phyloP scores from a whole-genome alignment of 768 basidiomycete genomes.

The Hebeloma cylindrosporum region DNA sequence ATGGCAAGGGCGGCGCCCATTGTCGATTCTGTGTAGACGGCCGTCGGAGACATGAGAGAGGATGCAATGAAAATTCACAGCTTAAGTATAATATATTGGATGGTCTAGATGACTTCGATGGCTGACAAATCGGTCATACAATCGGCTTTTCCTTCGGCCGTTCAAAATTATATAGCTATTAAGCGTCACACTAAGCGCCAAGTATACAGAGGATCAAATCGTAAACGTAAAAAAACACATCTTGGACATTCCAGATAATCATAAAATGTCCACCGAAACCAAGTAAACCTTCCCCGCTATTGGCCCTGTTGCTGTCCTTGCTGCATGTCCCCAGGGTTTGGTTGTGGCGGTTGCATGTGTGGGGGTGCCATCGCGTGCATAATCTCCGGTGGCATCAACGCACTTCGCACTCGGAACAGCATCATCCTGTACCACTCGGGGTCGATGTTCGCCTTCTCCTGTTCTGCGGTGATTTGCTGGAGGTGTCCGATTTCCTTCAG shows the following conservation, averaged over 20 bases:
- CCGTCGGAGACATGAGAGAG: constrained; percentile 59
- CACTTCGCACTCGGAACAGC: constrained; percentile 73
- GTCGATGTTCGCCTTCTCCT: constrained; percentile 79
- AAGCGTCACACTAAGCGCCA: constrained; percentile 8
- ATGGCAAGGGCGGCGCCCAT: constrained; percentile 67
- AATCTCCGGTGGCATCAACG: constrained; percentile 61
- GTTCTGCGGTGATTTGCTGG: constrained; percentile 74
- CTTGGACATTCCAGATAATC: constrained; percentile 10
- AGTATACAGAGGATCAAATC: constrained; percentile 17
- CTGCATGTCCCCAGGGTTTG: constrained; percentile 39
- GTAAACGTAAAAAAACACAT: constrained; percentile 8
- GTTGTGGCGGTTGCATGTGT: constrained; percentile 41
- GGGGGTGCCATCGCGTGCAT: constrained; percentile 46
- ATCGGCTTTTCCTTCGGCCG: not conserved
- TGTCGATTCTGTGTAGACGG: constrained; percentile 38
- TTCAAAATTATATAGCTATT: not conserved
- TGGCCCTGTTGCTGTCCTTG: constrained; percentile 36
- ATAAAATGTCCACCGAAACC: constrained; percentile 15
- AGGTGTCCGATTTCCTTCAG: constrained; percentile 76
- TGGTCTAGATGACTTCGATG: not conserved
- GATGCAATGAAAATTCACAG: not conserved
- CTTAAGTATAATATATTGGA: not conserved
- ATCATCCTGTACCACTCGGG: constrained; percentile 88
- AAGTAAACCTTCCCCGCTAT: constrained; percentile 11
- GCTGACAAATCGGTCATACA: not conserved